phyloP scores from a whole-genome alignment of 73 alveolate genomes.

The Symbiodinium pilosum region DNA sequence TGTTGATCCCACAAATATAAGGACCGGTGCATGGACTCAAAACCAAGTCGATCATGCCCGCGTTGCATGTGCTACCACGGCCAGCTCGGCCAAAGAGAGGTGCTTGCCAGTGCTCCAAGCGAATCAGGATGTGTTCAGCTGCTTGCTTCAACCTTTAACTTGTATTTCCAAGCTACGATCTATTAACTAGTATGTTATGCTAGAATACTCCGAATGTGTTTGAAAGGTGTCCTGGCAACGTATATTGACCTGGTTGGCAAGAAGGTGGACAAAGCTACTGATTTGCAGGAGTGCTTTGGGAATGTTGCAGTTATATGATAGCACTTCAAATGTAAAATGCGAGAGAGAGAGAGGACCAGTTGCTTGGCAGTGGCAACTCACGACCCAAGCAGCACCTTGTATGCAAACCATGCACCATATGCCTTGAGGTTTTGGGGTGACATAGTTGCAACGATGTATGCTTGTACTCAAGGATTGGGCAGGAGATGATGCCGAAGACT shows the following conservation, averaged over 20 bases:
- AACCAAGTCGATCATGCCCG: background rate
- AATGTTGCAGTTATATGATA: too few species aligned
- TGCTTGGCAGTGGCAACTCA: background rate
- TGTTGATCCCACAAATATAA: background rate
- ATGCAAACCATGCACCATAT: background rate
- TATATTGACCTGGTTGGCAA: background rate
- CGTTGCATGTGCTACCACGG: background rate
- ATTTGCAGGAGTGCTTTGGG: background rate
- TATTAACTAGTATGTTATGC: background rate
- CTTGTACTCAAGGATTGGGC: background rate
- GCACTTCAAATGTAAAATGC: background rate
- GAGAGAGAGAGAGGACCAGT: background rate
- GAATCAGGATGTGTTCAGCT: background rate
- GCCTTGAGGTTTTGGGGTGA: background rate
- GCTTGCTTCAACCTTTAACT: background rate
- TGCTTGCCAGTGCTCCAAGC: background rate
- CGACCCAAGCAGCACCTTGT: background rate
- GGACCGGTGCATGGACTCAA: background rate
- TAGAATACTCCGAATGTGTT: background rate
- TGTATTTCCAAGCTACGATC: background rate
- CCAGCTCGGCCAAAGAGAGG: background rate
- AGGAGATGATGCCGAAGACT: background rate
- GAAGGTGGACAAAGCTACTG: background rate
- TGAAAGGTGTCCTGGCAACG: background rate
- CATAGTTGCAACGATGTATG: background rate